phyloP scores from a whole-genome alignment of 345 rosid species.

The Durio zibethinus region DNA sequence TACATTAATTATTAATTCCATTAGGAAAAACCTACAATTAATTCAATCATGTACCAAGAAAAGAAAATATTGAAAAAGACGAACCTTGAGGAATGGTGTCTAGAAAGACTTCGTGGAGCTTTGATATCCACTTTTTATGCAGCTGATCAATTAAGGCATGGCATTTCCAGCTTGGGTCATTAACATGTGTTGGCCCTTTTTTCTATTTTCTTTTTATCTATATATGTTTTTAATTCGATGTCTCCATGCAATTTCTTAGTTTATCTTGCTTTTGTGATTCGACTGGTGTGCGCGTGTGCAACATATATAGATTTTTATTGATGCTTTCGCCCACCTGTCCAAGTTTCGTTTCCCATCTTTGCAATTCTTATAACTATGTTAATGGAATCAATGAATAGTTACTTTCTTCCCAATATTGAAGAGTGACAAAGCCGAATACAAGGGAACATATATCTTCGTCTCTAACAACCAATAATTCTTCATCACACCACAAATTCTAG shows the following conservation, averaged over 20 bases:
- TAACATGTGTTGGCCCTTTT: background rate
- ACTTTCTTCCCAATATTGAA: background rate
- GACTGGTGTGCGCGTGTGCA: background rate
- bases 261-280: background rate
- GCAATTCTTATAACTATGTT: background rate
- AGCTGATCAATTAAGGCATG: background rate
- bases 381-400: background rate
- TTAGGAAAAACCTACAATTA: background rate
- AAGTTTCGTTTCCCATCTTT: background rate
- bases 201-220: background rate
- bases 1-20: no score
- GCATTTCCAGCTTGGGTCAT: background rate
- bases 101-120: constrained; percentile 8
- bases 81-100: background rate
- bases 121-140: background rate
- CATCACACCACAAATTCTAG: background rate
- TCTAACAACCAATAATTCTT: background rate
- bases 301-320: background rate
- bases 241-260: background rate
- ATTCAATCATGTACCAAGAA: background rate
- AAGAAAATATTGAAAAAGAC: background rate
- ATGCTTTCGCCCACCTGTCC: background rate
- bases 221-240: background rate
- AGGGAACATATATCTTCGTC: background rate
- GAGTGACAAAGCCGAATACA: background rate